Evolutionary conservation across 106 monocot species (phyloP), one percentile per base, ranked within the genome.

Genomic region (Apostasia shenzhenica): DNA sequence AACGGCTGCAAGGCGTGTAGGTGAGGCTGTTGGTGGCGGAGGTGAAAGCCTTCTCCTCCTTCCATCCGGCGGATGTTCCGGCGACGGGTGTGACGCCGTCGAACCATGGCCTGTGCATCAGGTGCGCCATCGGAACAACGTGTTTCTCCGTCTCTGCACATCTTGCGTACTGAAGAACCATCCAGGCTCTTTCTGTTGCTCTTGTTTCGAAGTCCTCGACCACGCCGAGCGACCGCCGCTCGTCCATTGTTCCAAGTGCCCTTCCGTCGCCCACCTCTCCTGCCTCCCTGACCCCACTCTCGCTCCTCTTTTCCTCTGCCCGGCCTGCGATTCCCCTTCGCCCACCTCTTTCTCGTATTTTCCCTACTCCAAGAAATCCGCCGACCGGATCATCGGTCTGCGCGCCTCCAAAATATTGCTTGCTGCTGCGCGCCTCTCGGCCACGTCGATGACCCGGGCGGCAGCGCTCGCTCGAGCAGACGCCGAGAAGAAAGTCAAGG

Each of bases 101-200:
- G 82, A 83, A 3, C 73, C 81, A 0, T 81, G 87, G 92, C 88
- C 85, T 4, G 67, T 92, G 41, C 87, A 85, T 63, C 69, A 92
- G 71, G 76, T 93, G 40, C 83, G 86, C 41, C 80, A 86, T 75
- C 73, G 84, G 13, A 65, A 65, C 38, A 76, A 74, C 37, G 75
- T 60, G 47, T 64, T 79, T 51, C 70, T 67, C 51, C 81, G 83
- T 8, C 81, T 93, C 67, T 93, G 89, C 81, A 89, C 88, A 14
- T 83, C 89, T 39, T 93, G 93, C 75, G 89, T 93, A 14, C 79
- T 88, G 76, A 66, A 76, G 38, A 69, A 57, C 72, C 70, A 80
- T 65, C 81, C 81, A 2, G 88, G 88, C 45, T 71, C 80, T 56
- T 83, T 84, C 80, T 90, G 90, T 66, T 37, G 76, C 45, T 54